phyloP scores from a whole-genome alignment of 257 asterid genomes.

The Fraxinus anomala region DNA sequence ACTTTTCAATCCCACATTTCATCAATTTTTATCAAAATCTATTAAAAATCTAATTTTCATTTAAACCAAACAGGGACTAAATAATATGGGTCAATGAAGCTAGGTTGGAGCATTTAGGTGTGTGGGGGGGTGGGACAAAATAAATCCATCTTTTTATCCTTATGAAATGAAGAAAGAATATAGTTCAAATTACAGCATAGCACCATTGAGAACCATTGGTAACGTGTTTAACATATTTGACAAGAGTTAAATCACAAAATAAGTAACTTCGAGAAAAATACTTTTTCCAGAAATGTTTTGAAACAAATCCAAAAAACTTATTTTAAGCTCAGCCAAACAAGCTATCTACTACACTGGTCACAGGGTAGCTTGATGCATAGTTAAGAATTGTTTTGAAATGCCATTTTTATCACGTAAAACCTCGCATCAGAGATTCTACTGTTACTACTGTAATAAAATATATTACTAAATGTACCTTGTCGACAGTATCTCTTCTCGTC shows the following conservation, averaged over 20 bases:
- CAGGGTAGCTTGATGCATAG: neutral
- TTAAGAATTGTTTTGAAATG: neutral
- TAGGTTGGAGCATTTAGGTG: neutral
- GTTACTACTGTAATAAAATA: constrained; percentile 8
- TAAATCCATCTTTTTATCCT: neutral
- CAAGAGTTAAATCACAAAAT: too few relatives aligned
- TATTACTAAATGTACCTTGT: constrained; percentile 59
- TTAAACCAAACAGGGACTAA: too few relatives aligned
- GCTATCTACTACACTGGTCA: neutral
- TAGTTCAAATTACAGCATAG: neutral
- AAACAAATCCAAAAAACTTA: neutral
- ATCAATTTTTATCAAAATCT: too few relatives aligned
- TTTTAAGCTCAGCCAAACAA: neutral
- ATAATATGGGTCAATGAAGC: neutral
- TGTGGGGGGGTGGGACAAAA: too few relatives aligned
- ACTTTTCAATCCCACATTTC: too few relatives aligned
- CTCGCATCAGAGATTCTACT: neutral
- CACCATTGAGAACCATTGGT: neutral
- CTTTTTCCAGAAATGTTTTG: neutral
- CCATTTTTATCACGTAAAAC: neutral
- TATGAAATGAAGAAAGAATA: neutral
- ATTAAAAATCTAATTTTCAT: too few relatives aligned
- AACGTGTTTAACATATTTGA: neutral
- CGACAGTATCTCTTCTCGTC: constrained; percentile 90
- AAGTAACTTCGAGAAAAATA: neutral